These are phyloP conservation scores for Canavalia ensiformis DNA, from an alignment of 306 rosid genomes.

Conservation along the genomic window DNA sequence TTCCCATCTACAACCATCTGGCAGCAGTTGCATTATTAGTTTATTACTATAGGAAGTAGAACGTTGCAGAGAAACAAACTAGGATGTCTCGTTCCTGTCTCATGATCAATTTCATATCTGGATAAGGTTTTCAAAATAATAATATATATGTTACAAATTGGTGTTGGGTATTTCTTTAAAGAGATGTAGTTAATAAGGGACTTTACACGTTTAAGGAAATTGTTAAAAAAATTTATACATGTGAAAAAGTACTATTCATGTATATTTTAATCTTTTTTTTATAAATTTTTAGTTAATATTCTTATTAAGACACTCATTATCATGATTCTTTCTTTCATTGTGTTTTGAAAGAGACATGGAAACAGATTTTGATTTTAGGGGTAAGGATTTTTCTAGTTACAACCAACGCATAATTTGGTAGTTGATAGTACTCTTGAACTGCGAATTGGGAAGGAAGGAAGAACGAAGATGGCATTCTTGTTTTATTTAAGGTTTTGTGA, in stretches of 20 bases:
- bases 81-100: background rate
- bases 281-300: too few relatives aligned
- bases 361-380: background rate
- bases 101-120: background rate
- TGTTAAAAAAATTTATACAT: too few relatives aligned
- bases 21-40: background rate
- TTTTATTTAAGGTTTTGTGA: too few relatives aligned
- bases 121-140: too few relatives aligned
- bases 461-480: too few relatives aligned
- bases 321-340: background rate
- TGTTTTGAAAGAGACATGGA: constrained; percentile 4
- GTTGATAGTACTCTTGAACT: background rate
- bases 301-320: too few relatives aligned
- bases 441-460: background rate
- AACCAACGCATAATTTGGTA: background rate
- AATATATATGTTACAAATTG: too few relatives aligned
- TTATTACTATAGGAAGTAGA: background rate
- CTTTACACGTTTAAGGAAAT: too few relatives aligned
- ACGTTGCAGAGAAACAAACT: constrained; percentile 1
- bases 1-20: background rate
- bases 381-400: constrained; percentile 7
- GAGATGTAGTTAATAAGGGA: too few relatives aligned
- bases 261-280: too few relatives aligned
- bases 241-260: too few relatives aligned
- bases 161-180: too few relatives aligned